phyloP scores from a whole-genome alignment of 768 basidiomycete genomes.

The Boletales sp. region DNA sequence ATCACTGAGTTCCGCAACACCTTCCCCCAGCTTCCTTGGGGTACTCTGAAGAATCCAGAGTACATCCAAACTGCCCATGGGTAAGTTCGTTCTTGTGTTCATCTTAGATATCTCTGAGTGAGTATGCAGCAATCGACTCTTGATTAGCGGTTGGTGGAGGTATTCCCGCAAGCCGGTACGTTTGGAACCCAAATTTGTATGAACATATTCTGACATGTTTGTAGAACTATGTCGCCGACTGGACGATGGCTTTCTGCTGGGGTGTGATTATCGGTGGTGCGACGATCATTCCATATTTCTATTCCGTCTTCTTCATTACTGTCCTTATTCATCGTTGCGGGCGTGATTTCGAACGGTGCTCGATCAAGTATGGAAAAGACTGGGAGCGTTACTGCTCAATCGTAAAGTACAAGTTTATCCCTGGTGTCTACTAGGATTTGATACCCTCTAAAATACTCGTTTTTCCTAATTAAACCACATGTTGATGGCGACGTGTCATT shows the following conservation, averaged over 20 bases:
- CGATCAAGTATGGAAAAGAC: slow-evolving; percentile 89
- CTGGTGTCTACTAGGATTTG: slow-evolving; percentile 65
- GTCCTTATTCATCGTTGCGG: slow-evolving; percentile 89
- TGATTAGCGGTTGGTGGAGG: slow-evolving; percentile 93
- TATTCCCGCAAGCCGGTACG: slow-evolving; percentile 89
- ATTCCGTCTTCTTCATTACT: slow-evolving; percentile 92
- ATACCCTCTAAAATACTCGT: slow-evolving; percentile 12
- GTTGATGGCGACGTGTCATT: slow-evolving; percentile 9
- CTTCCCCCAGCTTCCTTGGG: slow-evolving; percentile 91
- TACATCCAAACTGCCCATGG: slow-evolving; percentile 94
- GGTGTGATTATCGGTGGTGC: slow-evolving; percentile 72
- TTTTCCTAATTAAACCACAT: background rate
- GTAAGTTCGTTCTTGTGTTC: slow-evolving; percentile 34
- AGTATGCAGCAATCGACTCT: slow-evolving; percentile 71
- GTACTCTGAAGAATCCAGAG: slow-evolving; percentile 79
- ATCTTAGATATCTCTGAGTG: slow-evolving; percentile 5
- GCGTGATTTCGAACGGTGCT: slow-evolving; percentile 94
- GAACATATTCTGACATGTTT: background rate
- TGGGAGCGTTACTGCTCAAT: slow-evolving; percentile 88
- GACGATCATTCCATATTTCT: slow-evolving; percentile 91
- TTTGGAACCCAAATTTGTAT: slow-evolving; percentile 3
- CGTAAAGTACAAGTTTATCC: slow-evolving; percentile 90
- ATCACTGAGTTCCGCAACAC: slow-evolving; percentile 81
- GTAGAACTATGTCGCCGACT: slow-evolving; percentile 93
- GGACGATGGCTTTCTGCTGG: slow-evolving; percentile 83